Percentiles rank a stretch among this genome's conserved stretches.
Conservation (phyloP, 768 basidiomycete species). For the Mycena galopus region DNA sequence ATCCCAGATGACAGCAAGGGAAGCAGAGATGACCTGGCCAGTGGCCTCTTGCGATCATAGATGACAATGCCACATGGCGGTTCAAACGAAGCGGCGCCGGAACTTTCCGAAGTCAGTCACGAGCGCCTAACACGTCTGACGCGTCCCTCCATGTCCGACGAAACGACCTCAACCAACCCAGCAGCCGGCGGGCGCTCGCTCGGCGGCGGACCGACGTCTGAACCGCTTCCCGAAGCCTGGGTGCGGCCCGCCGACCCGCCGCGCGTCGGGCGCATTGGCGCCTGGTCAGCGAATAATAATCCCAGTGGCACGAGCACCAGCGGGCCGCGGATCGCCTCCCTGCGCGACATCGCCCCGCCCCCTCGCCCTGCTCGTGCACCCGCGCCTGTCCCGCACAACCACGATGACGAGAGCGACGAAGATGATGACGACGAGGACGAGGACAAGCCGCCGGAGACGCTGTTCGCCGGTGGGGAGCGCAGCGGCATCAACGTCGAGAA, state of each 20-base stretch:
- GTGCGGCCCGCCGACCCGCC: constrained; percentile 12
- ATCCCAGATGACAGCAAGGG: too few species aligned
- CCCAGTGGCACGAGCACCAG: neutral
- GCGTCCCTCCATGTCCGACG: too few species aligned
- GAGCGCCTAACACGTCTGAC: too few species aligned
- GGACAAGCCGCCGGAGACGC: constrained; percentile 69
- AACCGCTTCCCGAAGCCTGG: constrained; percentile 26
- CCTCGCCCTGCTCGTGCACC: neutral
- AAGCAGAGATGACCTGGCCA: too few species aligned
- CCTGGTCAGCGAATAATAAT: constrained; percentile 10
- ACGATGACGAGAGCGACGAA: neutral
- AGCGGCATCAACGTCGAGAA: constrained; percentile 94
- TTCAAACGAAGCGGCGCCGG: too few species aligned
- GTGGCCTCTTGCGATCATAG: too few species aligned
- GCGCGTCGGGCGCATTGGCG: constrained; percentile 33
- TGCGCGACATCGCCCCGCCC: constrained; percentile 19
- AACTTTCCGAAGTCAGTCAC: too few species aligned
- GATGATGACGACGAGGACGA: constrained; percentile 62
- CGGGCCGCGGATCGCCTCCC: constrained; percentile 16
- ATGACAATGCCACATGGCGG: too few species aligned
- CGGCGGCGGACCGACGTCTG: too few species aligned
- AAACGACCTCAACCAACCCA: too few species aligned
- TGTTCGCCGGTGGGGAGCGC: constrained; percentile 96
- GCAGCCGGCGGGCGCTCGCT: too few species aligned
- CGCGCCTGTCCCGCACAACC: neutral